Evolutionary conservation across 805 yeast species (phyloP), one percentile per base, ranked within the genome.

Genomic region (Zygosaccharomyces bisporus): DNA sequence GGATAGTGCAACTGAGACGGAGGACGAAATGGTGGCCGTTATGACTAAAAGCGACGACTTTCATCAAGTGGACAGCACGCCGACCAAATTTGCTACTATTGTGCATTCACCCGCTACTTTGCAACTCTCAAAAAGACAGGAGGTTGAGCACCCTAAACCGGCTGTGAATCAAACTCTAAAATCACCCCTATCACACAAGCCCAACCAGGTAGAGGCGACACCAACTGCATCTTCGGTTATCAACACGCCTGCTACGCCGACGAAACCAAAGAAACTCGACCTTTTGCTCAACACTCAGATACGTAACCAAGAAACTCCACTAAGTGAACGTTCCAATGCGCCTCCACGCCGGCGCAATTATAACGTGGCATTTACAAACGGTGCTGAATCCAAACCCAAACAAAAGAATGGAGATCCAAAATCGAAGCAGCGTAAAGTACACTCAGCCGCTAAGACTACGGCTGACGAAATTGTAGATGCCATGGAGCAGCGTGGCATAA

Each of bases 1-100:
- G 38, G 80, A 77, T 23, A 45, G 52, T 16, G 40, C 52, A 12
- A 65, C 70, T 1, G 69, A 68, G 45, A 64, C 71, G 2, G 70
- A 68, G 38, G 71, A 64, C 49, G 72, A 67, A 46, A 48, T 59
- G 42, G 58, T 60, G 10, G 54, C 56, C 6, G 35, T 66, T 41
- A 49, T 46, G 21, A 45, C 55, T 3, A 46, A 41, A 4, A 52
- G 55, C 43, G 60, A 51, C 9, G 54, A 49, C 29, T 53, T 60
- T 42, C 44, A 46, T 35, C 35, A 34, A 31, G 38, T 36, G 9
- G 31, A 44, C 10, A 45, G 43, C 17, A 57, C 61, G 1, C 61
- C 63, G 3, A 29, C 46, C 8, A 55, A 35, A 25, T 31, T 52
- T 24, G 39, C 50, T 12, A 42, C 43, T 4, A 47, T 53, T 2